phyloP scores from a whole-genome alignment of 495 filamentous ascomycete species.

The Opeltia flavorubescens region DNA sequence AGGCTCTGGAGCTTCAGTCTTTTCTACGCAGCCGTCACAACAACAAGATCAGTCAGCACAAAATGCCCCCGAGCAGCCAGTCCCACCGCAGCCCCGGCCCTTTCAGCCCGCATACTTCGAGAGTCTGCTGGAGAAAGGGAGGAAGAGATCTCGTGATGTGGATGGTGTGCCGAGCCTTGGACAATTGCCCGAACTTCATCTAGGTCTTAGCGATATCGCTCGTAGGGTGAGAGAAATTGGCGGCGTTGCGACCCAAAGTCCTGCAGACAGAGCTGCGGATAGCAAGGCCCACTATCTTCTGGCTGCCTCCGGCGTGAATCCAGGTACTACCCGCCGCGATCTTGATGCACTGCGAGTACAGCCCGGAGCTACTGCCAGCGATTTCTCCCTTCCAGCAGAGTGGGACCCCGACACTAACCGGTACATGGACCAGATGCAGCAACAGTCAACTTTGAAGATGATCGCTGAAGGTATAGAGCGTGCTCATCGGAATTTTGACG shows the following conservation, averaged over 20 bases:
- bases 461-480: conserved; percentile 76
- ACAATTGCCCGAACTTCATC: conserved; percentile 47
- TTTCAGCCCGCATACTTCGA: conserved; percentile 66
- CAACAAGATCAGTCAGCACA: conserved; percentile 16
- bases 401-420: conserved; percentile 69
- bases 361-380: conserved; percentile 24
- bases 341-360: conserved; percentile 46
- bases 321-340: conserved; percentile 62
- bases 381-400: conserved; percentile 26
- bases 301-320: conserved; percentile 75
- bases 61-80: conserved; percentile 21
- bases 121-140: conserved; percentile 65
- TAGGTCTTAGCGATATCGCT: conserved; percentile 76
- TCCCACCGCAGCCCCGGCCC: conserved; percentile 9
- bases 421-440: conserved; percentile 70
- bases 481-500: conserved; percentile 78
- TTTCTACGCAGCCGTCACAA: conserved; percentile 5
- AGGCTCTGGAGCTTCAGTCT: conserved; percentile 10
- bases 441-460: conserved; percentile 82
- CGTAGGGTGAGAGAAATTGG: conserved; percentile 71
- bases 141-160: conserved; percentile 31
- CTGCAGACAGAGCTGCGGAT: conserved; percentile 31
- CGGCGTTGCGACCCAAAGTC: conserved; percentile 29
- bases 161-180: conserved; percentile 28
- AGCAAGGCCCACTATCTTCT: conserved; percentile 79